Evolutionary conservation across 2,329 filamentous ascomycete species (phyloP).

Genomic region (Exophiala bonariae): DNA sequence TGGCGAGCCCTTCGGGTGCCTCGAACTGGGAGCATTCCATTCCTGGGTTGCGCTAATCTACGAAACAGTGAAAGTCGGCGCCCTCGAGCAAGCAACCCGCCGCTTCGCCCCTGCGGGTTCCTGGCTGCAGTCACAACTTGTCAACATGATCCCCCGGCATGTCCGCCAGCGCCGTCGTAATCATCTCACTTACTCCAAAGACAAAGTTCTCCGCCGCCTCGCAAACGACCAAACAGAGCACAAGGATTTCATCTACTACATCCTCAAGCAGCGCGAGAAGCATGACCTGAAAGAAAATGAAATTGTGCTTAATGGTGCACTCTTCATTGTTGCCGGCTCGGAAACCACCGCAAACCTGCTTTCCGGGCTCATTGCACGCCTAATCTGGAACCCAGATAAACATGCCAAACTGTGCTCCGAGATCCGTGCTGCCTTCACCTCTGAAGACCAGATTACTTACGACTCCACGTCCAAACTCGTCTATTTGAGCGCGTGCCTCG

Average conservation of each 20-base stretch:
- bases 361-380: slow-evolving; percentile 27
- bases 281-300: slow-evolving; percentile 23
- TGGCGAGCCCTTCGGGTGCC: slow-evolving; percentile 34
- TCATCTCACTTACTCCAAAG: slow-evolving; percentile 3
- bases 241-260: slow-evolving; percentile 20
- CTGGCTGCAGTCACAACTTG: slow-evolving; percentile 1
- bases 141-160: slow-evolving; percentile 8
- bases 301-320: slow-evolving; percentile 11
- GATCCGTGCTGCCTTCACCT: slow-evolving; percentile 29
- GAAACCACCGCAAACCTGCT: slow-evolving; percentile 30
- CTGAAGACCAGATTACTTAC: slow-evolving; percentile 32
- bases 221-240: slow-evolving; percentile 8
- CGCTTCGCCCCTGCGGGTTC: slow-evolving; percentile 6
- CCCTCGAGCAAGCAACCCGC: slow-evolving; percentile 33
- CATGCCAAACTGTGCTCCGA: slow-evolving; percentile 28
- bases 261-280: slow-evolving; percentile 40
- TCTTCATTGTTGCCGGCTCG: slow-evolving; percentile 28
- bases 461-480: slow-evolving; percentile 34
- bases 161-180: background rate
- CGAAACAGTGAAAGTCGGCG: slow-evolving; percentile 18
- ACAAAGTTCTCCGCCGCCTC: slow-evolving; percentile 9
- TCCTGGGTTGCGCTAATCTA: slow-evolving; percentile 33
- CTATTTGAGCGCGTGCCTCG: slow-evolving; percentile 48
- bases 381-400: slow-evolving; percentile 26
- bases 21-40: slow-evolving; percentile 30